Percentiles rank a stretch among this genome's conserved stretches.
Evolutionary conservation across 2,329 filamentous ascomycete genomes (phyloP).

Genomic region (Colletotrichum gigasporum): DNA sequence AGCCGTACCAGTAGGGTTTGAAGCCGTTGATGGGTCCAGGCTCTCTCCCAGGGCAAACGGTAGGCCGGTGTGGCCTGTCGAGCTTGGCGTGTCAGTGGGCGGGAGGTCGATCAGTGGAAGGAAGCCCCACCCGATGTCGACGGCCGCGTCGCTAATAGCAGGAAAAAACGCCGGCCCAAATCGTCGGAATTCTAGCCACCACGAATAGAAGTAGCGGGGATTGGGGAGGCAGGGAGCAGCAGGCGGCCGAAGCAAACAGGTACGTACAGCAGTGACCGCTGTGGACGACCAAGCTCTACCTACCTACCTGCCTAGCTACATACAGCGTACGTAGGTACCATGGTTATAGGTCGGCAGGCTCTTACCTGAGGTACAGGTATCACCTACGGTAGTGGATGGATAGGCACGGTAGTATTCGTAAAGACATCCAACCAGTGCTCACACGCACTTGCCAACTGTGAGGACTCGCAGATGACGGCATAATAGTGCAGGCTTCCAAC

Average conservation of each 20-base stretch:
- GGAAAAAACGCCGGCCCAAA: slow-evolving; percentile 14
- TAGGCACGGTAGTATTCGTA: no score
- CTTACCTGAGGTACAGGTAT: no score
- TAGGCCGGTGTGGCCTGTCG: slow-evolving; percentile 10
- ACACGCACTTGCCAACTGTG: no score
- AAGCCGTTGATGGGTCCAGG: slow-evolving; percentile 10
- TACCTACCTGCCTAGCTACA: no score
- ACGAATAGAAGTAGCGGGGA: slow-evolving; percentile 8
- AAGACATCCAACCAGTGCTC: no score
- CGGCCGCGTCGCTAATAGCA: neutral
- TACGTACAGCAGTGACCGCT: neutral
- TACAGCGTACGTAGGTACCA: no score
- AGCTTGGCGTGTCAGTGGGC: neutral
- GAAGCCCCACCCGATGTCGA: neutral
- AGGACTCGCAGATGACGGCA: neutral
- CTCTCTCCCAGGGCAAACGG: slow-evolving; percentile 10
- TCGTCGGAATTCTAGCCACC: neutral
- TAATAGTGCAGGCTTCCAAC: neutral
- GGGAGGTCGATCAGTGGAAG: slow-evolving; percentile 2
- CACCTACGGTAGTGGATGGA: no score
- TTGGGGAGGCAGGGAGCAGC: neutral
- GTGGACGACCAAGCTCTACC: no score
- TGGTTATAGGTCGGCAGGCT: no score
- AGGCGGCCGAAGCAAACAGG: no score
- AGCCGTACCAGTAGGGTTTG: slow-evolving; percentile 6